Evolutionary conservation across 1,284 basidiomycete genomes (phyloP).

Genomic region (Leccinum ponderosum): DNA sequence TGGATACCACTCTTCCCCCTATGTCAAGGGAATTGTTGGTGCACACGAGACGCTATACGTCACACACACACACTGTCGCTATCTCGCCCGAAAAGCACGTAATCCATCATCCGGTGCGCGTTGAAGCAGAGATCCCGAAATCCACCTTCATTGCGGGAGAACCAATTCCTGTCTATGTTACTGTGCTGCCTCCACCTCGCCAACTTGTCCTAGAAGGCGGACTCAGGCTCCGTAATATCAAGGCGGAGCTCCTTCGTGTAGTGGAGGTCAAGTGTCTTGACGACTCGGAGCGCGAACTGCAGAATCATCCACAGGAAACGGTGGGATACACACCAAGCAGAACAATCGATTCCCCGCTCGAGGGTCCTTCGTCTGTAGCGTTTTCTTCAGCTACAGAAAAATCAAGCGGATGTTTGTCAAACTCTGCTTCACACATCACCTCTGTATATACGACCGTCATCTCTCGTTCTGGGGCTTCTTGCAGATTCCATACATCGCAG

Average conservation of each 20-base stretch:
- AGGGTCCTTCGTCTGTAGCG: constrained; percentile 31
- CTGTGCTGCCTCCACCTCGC: constrained; percentile 65
- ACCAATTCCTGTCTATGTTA: constrained; percentile 73
- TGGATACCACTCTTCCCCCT: constrained; percentile 39
- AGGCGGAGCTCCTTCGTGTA: constrained; percentile 67
- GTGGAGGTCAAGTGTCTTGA: constrained; percentile 52
- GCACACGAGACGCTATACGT: constrained; percentile 72
- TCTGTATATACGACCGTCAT: constrained; percentile 49
- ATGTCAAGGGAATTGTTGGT: constrained; percentile 61
- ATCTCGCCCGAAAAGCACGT: constrained; percentile 58
- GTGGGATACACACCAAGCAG: constrained; percentile 10
- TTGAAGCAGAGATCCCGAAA: constrained; percentile 70
- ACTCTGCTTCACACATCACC: constrained; percentile 39
- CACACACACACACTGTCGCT: constrained; percentile 55
- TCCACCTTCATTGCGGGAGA: constrained; percentile 68
- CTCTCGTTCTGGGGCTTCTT: constrained; percentile 75
- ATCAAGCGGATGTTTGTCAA: constrained; percentile 34
- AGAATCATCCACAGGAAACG: constrained; percentile 23
- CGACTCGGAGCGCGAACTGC: constrained; percentile 34
- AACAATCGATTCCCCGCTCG: constrained; percentile 13
- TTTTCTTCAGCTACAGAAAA: constrained; percentile 30
- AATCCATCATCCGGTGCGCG: constrained; percentile 59
- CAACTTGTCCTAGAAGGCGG: constrained; percentile 66
- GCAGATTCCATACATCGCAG: constrained; percentile 71
- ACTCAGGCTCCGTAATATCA: constrained; percentile 70